Base-by-base conservation (phyloP, 257 asterid species). In the Linaria vulgaris region DNA sequence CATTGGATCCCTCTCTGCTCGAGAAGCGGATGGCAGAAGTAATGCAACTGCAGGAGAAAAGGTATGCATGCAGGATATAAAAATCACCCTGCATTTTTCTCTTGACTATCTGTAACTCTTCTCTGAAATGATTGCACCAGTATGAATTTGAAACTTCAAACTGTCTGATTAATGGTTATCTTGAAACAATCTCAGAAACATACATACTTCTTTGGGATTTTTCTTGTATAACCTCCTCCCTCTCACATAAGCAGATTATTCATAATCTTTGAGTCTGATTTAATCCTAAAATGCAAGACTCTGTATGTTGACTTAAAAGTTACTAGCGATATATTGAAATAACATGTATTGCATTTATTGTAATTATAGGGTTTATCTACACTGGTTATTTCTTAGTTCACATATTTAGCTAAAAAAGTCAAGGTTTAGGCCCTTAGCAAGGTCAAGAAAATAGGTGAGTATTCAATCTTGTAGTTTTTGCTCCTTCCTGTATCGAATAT, bases 21-120 rank as follows among this genome's bases (percentile, higher is more conserved):
- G 99, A 79, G 99, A 94, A 79, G 95, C 99, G 34, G 99, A 94
- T 72, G 99, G 97, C 70, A 81, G 96, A 80, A 81, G 88, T 76
- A 90, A 85, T 79, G 73, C 82, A 43, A 80, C 96, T 21, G 80
- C 92, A 21, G 97, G 88, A 62, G 99, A 90, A 66, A 94, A 87
- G 96, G 97, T 87, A 68, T 57, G 62, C 1, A 17, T 67, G 54
- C 75, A 44, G 59, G 67, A 64, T 50, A 12, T 66, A 37, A 17
- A n/a, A 43, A 50, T 31, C 30, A 31, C 20, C 30, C 53, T 58
- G 15, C 24, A 27, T 46, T 52, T 60, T 37, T 57, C 44, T 70
- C 59, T 43, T 27, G 21, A 22, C 21, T 10, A 50, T 38, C 6
- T 44, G 37, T 45, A 13, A 23, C 47, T 54, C 16, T 44, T 24